Evolutionary conservation across 179 eudicot genomes (phyloP).

Genomic region (Carnegiea gigantea): DNA sequence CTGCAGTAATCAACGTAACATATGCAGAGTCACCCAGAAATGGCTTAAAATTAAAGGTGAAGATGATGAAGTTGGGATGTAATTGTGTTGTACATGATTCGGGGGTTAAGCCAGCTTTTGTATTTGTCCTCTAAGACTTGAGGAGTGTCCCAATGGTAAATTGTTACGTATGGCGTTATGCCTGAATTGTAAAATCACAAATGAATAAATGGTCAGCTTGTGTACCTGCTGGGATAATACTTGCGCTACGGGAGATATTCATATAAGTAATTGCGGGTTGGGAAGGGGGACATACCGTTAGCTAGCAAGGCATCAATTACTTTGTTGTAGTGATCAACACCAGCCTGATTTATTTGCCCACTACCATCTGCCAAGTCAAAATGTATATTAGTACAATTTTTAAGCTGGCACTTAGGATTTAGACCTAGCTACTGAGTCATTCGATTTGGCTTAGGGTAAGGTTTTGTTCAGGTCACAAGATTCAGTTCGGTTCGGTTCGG

Average conservation of each 20-base stretch:
- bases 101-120: slow-evolving; percentile 71
- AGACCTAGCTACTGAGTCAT: too few relatives aligned
- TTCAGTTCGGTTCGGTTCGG: too few relatives aligned
- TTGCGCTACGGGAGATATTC: too few relatives aligned
- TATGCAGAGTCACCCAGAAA: too few relatives aligned
- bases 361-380: slow-evolving; percentile 55
- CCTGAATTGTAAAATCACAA: slow-evolving; percentile 27
- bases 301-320: slow-evolving; percentile 74
- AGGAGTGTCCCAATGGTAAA: slow-evolving; percentile 91
- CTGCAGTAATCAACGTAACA: slow-evolving; percentile 26
- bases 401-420: not conserved
- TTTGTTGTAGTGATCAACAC: slow-evolving; percentile 77
- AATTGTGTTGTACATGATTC: slow-evolving; percentile 48
- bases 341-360: slow-evolving; percentile 72
- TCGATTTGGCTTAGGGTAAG: too few relatives aligned
- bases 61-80: not conserved
- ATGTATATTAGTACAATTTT: not conserved
- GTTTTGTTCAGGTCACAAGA: too few relatives aligned
- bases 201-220: too few relatives aligned
- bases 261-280: too few relatives aligned
- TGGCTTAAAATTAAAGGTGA: not conserved
- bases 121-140: slow-evolving; percentile 66
- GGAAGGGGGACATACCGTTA: slow-evolving; percentile 40
- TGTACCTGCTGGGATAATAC: too few relatives aligned
- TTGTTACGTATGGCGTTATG: slow-evolving; percentile 64